A percentile compares a stretch with the other conserved stretches of the same genome.
phyloP scores from a whole-genome alignment of 2,329 filamentous ascomycete species.

The Alternaria gansuensis region DNA sequence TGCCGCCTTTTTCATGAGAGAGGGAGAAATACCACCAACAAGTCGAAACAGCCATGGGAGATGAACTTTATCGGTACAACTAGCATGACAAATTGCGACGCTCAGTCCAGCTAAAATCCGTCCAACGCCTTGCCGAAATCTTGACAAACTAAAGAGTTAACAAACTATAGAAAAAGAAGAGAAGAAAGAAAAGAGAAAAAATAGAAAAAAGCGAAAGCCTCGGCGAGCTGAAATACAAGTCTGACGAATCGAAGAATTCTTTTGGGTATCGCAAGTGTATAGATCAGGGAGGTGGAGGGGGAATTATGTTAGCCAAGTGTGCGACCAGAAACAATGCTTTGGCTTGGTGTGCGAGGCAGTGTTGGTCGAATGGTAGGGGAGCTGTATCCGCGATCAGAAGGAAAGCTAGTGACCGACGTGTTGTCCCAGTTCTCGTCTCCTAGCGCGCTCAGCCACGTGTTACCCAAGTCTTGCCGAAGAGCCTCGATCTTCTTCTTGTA shows the following conservation, averaged over 20 bases:
- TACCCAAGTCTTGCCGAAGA: conserved; percentile 83
- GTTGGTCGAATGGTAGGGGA: conserved; percentile 47
- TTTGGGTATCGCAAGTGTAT: conserved; percentile 50
- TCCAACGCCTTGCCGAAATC: conserved; percentile 48
- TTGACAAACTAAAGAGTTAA: conserved; percentile 17
- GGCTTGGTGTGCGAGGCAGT: conserved; percentile 48
- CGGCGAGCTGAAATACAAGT: conserved; percentile 12
- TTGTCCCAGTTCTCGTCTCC: conserved; percentile 74
- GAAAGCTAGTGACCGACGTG: conserved; percentile 43
- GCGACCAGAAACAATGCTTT: conserved; percentile 53
- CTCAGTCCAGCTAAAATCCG: conserved; percentile 31
- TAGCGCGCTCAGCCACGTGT: conserved; percentile 84
- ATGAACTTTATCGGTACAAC: conserved; percentile 39
- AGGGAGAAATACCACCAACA: conserved; percentile 36
- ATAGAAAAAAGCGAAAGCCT: conserved; percentile 13
- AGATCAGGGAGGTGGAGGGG: conserved; percentile 21
- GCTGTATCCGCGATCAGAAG: conserved; percentile 43
- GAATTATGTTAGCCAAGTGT: conserved; percentile 47
- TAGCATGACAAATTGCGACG: conserved; percentile 39
- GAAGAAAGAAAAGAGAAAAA: not conserved
- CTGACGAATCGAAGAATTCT: conserved; percentile 34
- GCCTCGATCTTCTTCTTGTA: conserved; percentile 91
- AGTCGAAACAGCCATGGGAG: conserved; percentile 26
- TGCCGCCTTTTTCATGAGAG: conserved; percentile 38
- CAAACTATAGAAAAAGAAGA: conserved; percentile 18